Evolutionary conservation across 2,329 filamentous ascomycete species (phyloP).

Genomic region (Rachicladosporium sp.): DNA sequence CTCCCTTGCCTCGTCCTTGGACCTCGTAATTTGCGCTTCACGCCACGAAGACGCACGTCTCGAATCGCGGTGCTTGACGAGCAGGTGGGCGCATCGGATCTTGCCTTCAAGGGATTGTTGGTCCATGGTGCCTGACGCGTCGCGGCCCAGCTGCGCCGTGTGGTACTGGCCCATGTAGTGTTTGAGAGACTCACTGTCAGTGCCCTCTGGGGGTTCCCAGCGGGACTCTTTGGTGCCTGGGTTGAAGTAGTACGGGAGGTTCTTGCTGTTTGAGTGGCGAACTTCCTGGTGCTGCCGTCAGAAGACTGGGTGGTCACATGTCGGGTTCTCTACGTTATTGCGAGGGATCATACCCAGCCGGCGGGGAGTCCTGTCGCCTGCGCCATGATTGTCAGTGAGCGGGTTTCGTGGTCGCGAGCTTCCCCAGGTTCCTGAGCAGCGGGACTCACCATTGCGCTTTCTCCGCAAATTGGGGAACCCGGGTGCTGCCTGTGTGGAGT

Average conservation of each 20-base stretch:
- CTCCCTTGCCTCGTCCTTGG: constrained; percentile 71
- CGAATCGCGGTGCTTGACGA: constrained; percentile 87
- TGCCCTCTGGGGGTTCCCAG: constrained; percentile 85
- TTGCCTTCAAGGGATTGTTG: constrained; percentile 49
- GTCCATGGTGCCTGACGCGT: constrained; percentile 18
- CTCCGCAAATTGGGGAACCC: too few relatives aligned
- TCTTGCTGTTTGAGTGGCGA: constrained; percentile 95
- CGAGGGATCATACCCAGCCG: constrained; percentile 13
- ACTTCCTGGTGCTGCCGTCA: constrained; percentile 46
- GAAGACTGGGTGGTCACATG: constrained; percentile 2
- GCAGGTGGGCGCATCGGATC: constrained; percentile 83
- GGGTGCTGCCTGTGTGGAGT: too few relatives aligned
- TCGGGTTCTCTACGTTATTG: constrained; percentile 1
- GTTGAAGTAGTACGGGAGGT: constrained; percentile 98
- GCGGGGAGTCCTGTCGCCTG: constrained; percentile 22
- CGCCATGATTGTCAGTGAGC: constrained; percentile 1
- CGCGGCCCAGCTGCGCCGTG: constrained; percentile 33
- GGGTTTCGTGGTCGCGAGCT: background rate
- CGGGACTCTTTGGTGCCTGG: constrained; percentile 70
- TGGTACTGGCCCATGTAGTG: constrained; percentile 85
- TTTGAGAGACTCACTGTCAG: constrained; percentile 87
- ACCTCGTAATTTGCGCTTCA: constrained; percentile 75
- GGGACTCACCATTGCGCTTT: too few relatives aligned
- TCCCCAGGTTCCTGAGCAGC: constrained; percentile 1
- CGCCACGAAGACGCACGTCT: constrained; percentile 87